phyloP scores from a whole-genome alignment of 1,139 yeast genomes.

The Candida labiduridarum region DNA sequence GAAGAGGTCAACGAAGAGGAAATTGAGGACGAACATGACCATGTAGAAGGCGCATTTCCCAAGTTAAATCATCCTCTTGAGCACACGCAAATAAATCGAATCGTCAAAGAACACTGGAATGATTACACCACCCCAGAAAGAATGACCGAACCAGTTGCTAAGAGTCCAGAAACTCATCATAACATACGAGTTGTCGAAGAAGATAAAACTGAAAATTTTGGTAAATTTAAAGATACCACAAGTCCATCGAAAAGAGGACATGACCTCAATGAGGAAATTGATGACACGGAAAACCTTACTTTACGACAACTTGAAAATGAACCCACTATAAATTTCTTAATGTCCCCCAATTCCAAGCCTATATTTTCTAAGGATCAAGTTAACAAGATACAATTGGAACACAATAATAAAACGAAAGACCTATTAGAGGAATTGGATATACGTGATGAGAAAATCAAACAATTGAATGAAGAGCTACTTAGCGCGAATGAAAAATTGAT shows the following conservation, averaged over 20 bases:
- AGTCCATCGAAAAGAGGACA: slow-evolving; percentile 14
- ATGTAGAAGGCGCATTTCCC: background rate
- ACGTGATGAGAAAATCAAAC: slow-evolving; percentile 20
- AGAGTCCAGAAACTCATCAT: slow-evolving; percentile 44
- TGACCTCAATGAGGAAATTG: slow-evolving; percentile 10
- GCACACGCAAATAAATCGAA: slow-evolving; percentile 26
- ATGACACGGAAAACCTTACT: slow-evolving; percentile 7
- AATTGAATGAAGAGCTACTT: slow-evolving; percentile 23
- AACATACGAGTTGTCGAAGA: slow-evolving; percentile 23
- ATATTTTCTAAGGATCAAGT: slow-evolving; percentile 36
- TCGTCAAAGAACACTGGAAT: slow-evolving; percentile 17
- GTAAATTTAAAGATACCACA: slow-evolving; percentile 10
- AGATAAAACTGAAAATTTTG: slow-evolving; percentile 8
- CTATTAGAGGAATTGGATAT: slow-evolving; percentile 16
- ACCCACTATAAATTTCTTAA: slow-evolving; percentile 34
- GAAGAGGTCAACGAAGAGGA: background rate
- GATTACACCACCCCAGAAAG: slow-evolving; percentile 42
- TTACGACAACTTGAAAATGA: slow-evolving; percentile 20
- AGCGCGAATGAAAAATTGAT: slow-evolving; percentile 23
- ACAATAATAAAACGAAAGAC: slow-evolving; percentile 15
- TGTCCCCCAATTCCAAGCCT: slow-evolving; percentile 42
- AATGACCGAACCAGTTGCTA: slow-evolving; percentile 45
- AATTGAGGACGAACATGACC: background rate
- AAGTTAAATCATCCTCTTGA: slow-evolving; percentile 5
- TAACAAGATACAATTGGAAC: slow-evolving; percentile 30